Evolutionary conservation across 805 yeast genomes (phyloP), one percentile per base, ranked within the genome.

Genomic region (Hanseniaspora vineae): DNA sequence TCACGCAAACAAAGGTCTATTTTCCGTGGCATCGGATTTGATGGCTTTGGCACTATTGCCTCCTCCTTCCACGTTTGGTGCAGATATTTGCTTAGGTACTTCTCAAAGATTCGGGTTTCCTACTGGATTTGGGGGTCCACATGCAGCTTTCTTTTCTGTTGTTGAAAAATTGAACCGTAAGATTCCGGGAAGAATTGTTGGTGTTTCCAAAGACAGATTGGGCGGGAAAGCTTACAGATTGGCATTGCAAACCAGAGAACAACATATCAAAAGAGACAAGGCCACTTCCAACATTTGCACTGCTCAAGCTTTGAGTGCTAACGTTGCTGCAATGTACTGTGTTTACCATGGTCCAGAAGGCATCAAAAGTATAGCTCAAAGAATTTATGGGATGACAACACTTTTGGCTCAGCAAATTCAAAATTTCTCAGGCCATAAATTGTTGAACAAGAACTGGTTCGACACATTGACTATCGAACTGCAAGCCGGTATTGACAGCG

Each of bases 271-370:
- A 66, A 78, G 98, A 65, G 98, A 92, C 64, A 89, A 85, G 68
- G 98, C 98, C 14, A 92, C 98, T 17, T 87, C 96, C 31, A 92
- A 92, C 64, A 92, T 92, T 50, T 92, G 98, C 70, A 92, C 98
- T 17, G 96, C 98, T 9, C 98, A 92, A 71, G 97, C 97, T 20
- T 72, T 92, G 48, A 70, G 92, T 52, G 98, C 98, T 17, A 92
- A 92, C 64, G 87, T 92, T 70, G 81, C 97, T 19, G 88, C 97
- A 23, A 87, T 84, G 77, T 92, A 90, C 63, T 96, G 89, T 5
- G 95, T 92, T 31, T 92, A 89, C 67, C 98, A 92, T 60, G 98
- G 98, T 37, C 89, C 95, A 13, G 72, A 80, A 55, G 96, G 97
- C 12, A 72, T 92, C 57, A 75, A 71, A 58, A 71, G 76, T 47